Base-by-base conservation (phyloP, 169 alveolate species). In the Fabrea salina region DNA sequence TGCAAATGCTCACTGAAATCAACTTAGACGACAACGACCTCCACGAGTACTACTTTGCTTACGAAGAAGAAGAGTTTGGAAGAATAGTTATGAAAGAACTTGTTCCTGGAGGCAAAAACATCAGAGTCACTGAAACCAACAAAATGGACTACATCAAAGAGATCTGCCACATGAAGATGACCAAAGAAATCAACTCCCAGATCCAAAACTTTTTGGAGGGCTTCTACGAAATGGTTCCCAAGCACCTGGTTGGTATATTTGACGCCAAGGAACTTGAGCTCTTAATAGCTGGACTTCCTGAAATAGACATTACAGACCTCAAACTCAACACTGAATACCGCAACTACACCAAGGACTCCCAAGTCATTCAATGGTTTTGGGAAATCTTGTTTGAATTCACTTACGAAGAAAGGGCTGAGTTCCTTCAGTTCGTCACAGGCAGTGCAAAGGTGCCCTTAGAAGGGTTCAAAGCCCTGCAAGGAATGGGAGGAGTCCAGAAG, bases 401-500 rank as follows among this genome's bases (percentile, higher is more conserved):
- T 78, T 97, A 94, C 82, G 94, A 91, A 80, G 93, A 95, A 79
- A 93, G 94, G 57, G 99, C 99, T 3, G 97, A 97, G 41, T 97
- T 97, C 90, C 85, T 96, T 43, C 96, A 96, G 85, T 97, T 97
- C 82, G 98, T 96, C 16, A 97, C 99, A 16, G 99, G 99, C 59
- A 83, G 91, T 32, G 85, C 97, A 7, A 95, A 96, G 82, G 99
- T 98, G 19, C 99, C 99, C 33, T 81, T 98, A 35, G 99, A 98
- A 51, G 99, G 99, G 68, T 98, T 98, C 91, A 92, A 92, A 86
- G 92, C 95, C 35, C 91, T 98, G 57, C 95, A 93, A 94, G 99
- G 99, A 68, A 98, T 98, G 97, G 91, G 99, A 33, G 99, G 99
- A 35, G 98, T 98, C 22, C 98, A 98, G 91, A 96, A 95, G 82